phyloP scores from a whole-genome alignment of 805 yeast species.

The Candida berthetii region DNA sequence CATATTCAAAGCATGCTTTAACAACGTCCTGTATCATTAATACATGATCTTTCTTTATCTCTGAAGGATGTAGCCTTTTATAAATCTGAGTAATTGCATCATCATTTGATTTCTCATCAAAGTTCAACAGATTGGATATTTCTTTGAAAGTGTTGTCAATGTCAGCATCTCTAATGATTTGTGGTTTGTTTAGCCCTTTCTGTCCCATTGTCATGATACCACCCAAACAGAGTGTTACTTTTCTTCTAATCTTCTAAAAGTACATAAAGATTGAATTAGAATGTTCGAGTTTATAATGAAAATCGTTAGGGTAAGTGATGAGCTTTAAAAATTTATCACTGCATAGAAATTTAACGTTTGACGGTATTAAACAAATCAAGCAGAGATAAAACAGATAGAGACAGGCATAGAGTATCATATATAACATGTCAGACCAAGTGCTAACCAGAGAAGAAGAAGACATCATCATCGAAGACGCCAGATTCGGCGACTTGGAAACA shows the following conservation, averaged over 20 bases:
- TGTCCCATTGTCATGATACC: not conserved
- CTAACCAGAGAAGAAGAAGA: conserved; percentile 74
- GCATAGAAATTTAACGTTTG: too few relatives aligned
- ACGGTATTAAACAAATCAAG: too few relatives aligned
- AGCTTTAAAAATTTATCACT: not conserved
- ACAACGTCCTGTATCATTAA: conserved; percentile 1
- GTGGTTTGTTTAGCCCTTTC: conserved; percentile 23
- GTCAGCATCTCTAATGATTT: conserved; percentile 22
- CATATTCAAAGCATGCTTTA: conserved; percentile 4
- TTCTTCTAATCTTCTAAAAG: too few relatives aligned
- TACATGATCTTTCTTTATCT: not conserved
- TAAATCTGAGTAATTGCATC: conserved; percentile 10
- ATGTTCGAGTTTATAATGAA: not conserved
- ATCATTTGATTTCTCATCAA: conserved; percentile 8
- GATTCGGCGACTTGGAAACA: conserved; percentile 82
- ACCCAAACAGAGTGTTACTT: too few relatives aligned
- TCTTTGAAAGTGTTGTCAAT: conserved; percentile 25
- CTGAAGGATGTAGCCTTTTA: not conserved
- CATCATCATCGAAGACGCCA: conserved; percentile 73
- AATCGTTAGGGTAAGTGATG: not conserved
- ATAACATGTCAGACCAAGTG: conserved; percentile 12
- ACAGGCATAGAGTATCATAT: not conserved
- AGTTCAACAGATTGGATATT: conserved; percentile 13
- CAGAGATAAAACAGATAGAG: not conserved
- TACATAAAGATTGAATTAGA: too few relatives aligned